Base-by-base conservation (phyloP, 108 stramenopile genomes). In the Pseudonitzschia pungens region DNA sequence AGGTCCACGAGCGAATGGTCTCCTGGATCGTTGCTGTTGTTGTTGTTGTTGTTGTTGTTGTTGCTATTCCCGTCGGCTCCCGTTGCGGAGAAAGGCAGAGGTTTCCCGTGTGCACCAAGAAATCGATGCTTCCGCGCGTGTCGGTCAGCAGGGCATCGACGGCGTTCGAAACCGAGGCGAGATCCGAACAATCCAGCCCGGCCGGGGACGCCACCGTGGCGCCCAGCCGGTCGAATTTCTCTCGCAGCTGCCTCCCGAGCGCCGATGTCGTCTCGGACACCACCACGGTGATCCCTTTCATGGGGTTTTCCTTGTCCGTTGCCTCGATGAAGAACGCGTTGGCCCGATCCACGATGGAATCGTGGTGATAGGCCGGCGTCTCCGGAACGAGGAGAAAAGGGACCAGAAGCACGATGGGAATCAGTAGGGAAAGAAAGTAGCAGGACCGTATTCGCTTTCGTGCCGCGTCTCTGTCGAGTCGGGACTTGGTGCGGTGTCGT, bases 201-300 rank as follows among this genome's bases (percentile, higher is more conserved):
- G n/a, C 51, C n/a, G 43, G 31, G 9, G 43, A 42, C 44, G 26
- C 64, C 8, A 42, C 33, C 6, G 64, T 53, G 48, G 51, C 32
- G 32, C 32, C 33, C 27, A 60, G 48, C 36, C 27, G 31, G 7
- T 7, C 51, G 44, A 54, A 52, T 11, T 12, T 22, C 11, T 0
- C 20, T 22, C 8, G n/a, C 14, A 50, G 1, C 15, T 27, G n/a
- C 11, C n/a, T 48, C 8, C 67, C 51, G 12, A 68, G 45, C 2
- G 14, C 50, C 28, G 67, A 68, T 36, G n/a, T 50, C 20, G 0
- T 68, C 45, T 52, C 51, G 15, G 67, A 50, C 27, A 68, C 24
- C 18, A 52, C 67, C 43, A 52, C 67, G 20, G 45, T 52, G 43
- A 68, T 31, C 18, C 67, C 60, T 18, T 33, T n/a, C 60, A 62